phyloP scores from a whole-genome alignment of 257 asterid genomes.

The Perilla frutescens region DNA sequence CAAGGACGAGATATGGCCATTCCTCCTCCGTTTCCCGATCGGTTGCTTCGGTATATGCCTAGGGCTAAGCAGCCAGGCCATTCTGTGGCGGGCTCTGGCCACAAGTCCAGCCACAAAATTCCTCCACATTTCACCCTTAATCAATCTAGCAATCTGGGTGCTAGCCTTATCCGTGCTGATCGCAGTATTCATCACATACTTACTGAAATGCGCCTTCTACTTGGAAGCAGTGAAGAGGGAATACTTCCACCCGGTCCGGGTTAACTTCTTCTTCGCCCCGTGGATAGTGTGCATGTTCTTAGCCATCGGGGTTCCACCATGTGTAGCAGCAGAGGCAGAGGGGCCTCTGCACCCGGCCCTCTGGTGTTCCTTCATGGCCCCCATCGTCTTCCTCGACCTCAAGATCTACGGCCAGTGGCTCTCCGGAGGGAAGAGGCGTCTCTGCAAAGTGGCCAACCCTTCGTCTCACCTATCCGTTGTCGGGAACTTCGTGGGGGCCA shows the following conservation, averaged over 20 bases:
- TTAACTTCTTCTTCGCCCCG: conserved; percentile 96
- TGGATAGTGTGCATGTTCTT: conserved; percentile 90
- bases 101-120: conserved; percentile 68
- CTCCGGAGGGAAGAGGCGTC: conserved; percentile 83
- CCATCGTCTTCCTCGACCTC: conserved; percentile 75
- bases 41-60: conserved; percentile 92
- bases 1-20: conserved; percentile 85
- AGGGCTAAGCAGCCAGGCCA: conserved; percentile 94
- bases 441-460: conserved; percentile 84
- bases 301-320: conserved; percentile 74
- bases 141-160: conserved; percentile 80
- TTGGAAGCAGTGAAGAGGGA: conserved; percentile 93
- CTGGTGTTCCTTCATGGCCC: conserved; percentile 72
- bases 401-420: conserved; percentile 96
- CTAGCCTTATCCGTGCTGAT: conserved; percentile 60
- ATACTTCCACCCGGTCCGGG: conserved; percentile 84
- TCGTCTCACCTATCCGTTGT: conserved; percentile 88
- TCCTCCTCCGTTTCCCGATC: conserved; percentile 91
- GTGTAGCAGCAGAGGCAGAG: conserved; percentile 41
- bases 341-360: conserved; percentile 60
- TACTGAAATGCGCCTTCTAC: conserved; percentile 67
- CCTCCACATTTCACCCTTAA: conserved; percentile 68
- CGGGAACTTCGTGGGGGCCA: conserved; percentile 91
- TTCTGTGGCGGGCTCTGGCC: conserved; percentile 74
- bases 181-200: conserved; percentile 64